Conservation (phyloP, 331 rosid species). For the Erythrophleum ivorense region DNA sequence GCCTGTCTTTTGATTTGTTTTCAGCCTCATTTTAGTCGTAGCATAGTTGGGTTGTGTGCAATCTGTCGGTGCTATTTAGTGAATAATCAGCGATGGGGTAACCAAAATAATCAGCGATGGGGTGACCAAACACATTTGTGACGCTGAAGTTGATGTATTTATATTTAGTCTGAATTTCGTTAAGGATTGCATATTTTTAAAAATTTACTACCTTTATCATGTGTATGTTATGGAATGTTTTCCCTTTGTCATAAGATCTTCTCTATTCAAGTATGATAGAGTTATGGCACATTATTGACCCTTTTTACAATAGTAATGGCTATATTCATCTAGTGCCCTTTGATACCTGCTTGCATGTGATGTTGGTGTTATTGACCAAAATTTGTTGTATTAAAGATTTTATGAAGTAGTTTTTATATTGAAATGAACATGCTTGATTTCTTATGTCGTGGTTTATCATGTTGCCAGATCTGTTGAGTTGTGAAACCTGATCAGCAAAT, state of each 20-base stretch:
- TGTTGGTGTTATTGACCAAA: too few relatives aligned
- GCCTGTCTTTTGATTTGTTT: too few relatives aligned
- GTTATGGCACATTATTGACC: too few relatives aligned
- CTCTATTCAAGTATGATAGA: too few relatives aligned
- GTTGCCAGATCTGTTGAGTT: neutral
- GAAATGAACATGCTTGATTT: neutral
- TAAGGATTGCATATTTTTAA: too few relatives aligned
- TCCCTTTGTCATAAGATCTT: neutral
- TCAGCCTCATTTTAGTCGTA: neutral
- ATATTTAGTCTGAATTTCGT: neutral
- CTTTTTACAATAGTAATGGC: too few relatives aligned
- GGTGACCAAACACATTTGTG: neutral
- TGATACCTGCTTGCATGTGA: neutral
- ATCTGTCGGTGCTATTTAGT: slow-evolving; percentile 9
- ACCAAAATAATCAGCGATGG: too few relatives aligned
- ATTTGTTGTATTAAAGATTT: neutral
- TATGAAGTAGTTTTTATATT: neutral
- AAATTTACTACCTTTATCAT: neutral
- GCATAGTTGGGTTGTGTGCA: neutral
- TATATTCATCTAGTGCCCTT: slow-evolving; percentile 5
- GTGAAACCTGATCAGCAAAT: neutral
- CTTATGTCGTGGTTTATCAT: slow-evolving; percentile 26
- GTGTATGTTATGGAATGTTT: slow-evolving; percentile 8
- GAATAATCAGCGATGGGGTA: neutral
- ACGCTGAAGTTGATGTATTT: neutral